Percentiles rank a stretch among this genome's conserved stretches.
These are phyloP conservation scores for Tolypocladium ovalisporum DNA, from an alignment of 2,329 filamentous ascomycete genomes.

Conservation along the genomic window DNA sequence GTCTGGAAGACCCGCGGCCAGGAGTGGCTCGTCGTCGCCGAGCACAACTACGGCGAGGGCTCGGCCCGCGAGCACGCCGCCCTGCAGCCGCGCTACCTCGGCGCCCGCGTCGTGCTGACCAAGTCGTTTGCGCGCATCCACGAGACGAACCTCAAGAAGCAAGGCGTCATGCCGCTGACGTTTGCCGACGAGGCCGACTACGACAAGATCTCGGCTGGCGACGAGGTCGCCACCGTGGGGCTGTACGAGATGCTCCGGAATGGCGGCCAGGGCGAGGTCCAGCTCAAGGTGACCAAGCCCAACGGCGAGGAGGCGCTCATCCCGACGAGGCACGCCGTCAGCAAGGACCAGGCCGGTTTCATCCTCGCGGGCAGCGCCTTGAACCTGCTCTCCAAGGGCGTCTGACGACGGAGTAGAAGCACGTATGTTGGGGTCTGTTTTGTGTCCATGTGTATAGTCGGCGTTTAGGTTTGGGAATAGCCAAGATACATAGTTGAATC, in stretches of 20 bases:
- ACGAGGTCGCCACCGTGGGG: slow-evolving; percentile 73
- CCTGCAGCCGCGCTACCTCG: slow-evolving; percentile 82
- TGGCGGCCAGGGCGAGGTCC: slow-evolving; percentile 68
- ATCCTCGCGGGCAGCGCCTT: slow-evolving; percentile 88
- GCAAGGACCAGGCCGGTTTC: slow-evolving; percentile 81
- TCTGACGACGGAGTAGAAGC: slow-evolving; percentile 7
- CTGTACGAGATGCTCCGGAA: slow-evolving; percentile 70
- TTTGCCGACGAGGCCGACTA: slow-evolving; percentile 86
- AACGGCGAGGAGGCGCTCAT: slow-evolving; percentile 57
- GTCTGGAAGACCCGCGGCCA: slow-evolving; percentile 67
- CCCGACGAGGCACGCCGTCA: slow-evolving; percentile 78
- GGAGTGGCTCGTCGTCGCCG: slow-evolving; percentile 89
- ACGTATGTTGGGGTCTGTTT: not conserved
- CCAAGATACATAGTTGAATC: not conserved
- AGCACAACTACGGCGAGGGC: slow-evolving; percentile 95
- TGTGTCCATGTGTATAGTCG: not conserved
- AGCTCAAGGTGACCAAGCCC: slow-evolving; percentile 52
- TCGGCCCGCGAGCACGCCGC: slow-evolving; percentile 84
- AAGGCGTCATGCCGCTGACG: slow-evolving; percentile 89
- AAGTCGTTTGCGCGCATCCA: slow-evolving; percentile 90
- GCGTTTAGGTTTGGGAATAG: slow-evolving; percentile 1
- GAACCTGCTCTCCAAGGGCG: slow-evolving; percentile 68
- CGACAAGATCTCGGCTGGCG: slow-evolving; percentile 70
- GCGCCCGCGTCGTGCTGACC: slow-evolving; percentile 69
- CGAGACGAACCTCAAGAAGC: slow-evolving; percentile 94